A percentile compares a stretch with the other conserved stretches of the same genome.
phyloP scores from a whole-genome alignment of 2,329 filamentous ascomycete species.

The Trichophyton verrucosum region DNA sequence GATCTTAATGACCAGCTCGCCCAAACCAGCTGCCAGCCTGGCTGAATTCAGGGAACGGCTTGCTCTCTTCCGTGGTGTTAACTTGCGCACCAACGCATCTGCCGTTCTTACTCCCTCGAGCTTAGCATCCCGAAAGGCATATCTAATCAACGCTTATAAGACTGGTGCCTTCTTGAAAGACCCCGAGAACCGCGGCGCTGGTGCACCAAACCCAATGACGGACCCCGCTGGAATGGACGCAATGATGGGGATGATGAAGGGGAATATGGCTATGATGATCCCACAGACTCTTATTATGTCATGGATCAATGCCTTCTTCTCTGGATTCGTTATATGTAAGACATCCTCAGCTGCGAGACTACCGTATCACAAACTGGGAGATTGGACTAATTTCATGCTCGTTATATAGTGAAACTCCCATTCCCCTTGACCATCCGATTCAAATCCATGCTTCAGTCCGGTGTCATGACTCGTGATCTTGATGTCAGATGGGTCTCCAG shows the following conservation, averaged over 20 bases:
- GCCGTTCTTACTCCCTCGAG: constrained; percentile 65
- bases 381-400: constrained; percentile 7
- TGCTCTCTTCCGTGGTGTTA: constrained; percentile 68
- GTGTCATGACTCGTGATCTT: constrained; percentile 88
- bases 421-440: constrained; percentile 98
- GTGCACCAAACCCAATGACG: constrained; percentile 83
- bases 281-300: constrained; percentile 98
- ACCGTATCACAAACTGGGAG: neutral
- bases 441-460: constrained; percentile 98
- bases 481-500: constrained; percentile 98
- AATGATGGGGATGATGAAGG: constrained; percentile 99
- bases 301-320: constrained; percentile 99
- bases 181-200: constrained; percentile 71
- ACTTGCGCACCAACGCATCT: constrained; percentile 69
- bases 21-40: constrained; percentile 61
- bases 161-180: constrained; percentile 81
- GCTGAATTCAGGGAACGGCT: constrained; percentile 62
- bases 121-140: constrained; percentile 70
- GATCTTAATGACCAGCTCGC: constrained; percentile 71
- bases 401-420: constrained; percentile 67
- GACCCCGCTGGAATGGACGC: constrained; percentile 96
- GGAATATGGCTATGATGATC: constrained; percentile 99
- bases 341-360: constrained; percentile 13
- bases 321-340: constrained; percentile 90
- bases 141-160: constrained; percentile 68